Evolutionary conservation across 495 filamentous ascomycete species (phyloP), one percentile per base, ranked within the genome.

Genomic region (Cladorrhinum samala): DNA sequence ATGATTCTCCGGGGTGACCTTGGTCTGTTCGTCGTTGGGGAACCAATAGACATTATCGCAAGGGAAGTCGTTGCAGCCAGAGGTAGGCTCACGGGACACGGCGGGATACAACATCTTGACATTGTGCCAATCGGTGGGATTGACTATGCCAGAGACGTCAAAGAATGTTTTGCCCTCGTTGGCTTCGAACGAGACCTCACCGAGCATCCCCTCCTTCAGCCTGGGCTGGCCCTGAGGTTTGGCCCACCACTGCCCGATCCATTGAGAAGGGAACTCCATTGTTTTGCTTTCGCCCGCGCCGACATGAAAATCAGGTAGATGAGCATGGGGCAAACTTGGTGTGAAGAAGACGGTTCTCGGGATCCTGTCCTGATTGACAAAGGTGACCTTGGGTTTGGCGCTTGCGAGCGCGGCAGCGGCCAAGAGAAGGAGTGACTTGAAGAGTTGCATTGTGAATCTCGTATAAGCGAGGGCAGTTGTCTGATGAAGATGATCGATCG

Each of bases 71-170:
- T 63, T 52, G 62, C 77, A 80, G 43, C 77, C 77, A 3, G 75
- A 76, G 48, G 56, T 37, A n/a, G 50, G 55, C 21, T 57, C 49
- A 2, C 38, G 7, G 38, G 56, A 46, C 23, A 52, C 54, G 20
- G 48, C 57, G 23, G 77, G 77, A 65, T 60, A 77, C 44, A 79
- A 65, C 51, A 68, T 49, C 67, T 78, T 75, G 54, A 81, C 69
- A 45, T 65, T 65, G 25, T 68, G 23, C 27, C 61, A 54, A 62
- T 79, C 77, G 46, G 57, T 38, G 25, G 73, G 65, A 65, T 78
- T 72, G 58, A 77, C 76, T 49, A 81, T 79, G 60, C 76, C 76
- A 3, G 76, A 79, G 49, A 81, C 75, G 42, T 81, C 77, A 54
- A 71, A 81, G 66, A 64, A 81, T 39, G 66, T 75, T 8, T 65